Evolutionary conservation across 345 rosid genomes (phyloP).

Genomic region (Adansonia digitata): DNA sequence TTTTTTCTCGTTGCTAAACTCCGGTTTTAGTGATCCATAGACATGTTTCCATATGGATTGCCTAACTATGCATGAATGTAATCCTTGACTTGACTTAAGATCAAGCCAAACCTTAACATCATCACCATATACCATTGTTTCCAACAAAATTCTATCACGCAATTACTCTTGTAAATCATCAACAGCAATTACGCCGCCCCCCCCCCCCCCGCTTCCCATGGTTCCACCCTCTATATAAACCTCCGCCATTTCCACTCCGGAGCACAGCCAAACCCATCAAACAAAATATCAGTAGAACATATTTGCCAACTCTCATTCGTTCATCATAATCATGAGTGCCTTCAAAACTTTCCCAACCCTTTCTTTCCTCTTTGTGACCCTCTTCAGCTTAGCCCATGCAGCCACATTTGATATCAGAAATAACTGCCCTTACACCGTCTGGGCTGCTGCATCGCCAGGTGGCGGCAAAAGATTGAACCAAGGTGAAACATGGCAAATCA

Average conservation of each 20-base stretch:
- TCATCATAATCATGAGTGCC: neutral
- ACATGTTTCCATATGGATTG: neutral
- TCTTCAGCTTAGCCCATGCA: neutral
- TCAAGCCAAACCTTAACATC: neutral
- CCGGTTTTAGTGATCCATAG: neutral
- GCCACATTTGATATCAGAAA: constrained; percentile 8
- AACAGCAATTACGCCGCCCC: neutral
- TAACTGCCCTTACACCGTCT: constrained; percentile 9
- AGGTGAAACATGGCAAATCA: constrained; percentile 10
- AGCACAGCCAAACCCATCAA: neutral
- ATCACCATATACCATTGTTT: neutral
- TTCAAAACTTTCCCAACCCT: constrained; percentile 3
- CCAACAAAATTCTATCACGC: neutral
- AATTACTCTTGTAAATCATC: neutral
- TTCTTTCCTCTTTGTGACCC: constrained; percentile 1
- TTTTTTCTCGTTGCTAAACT: neutral
- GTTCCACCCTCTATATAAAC: neutral
- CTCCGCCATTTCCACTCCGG: neutral
- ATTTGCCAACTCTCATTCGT: neutral
- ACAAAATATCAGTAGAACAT: neutral
- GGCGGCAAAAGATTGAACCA: neutral
- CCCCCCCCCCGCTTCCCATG: neutral
- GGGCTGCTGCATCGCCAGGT: neutral
- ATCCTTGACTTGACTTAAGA: neutral
- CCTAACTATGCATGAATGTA: neutral